Evolutionary conservation across 805 yeast species (phyloP).

Genomic region (Candida qinlingensis): DNA sequence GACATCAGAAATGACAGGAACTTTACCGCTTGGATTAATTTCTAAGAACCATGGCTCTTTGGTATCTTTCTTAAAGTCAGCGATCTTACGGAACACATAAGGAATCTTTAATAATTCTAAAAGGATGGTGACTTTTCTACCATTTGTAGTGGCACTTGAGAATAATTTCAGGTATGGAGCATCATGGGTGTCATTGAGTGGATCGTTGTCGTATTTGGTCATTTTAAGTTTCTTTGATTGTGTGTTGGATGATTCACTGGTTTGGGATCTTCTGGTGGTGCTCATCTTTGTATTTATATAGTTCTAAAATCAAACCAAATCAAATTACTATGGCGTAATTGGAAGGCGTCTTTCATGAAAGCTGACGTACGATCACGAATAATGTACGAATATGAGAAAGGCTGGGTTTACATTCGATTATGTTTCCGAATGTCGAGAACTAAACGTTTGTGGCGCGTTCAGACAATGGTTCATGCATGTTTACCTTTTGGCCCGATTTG

Average conservation of each 20-base stretch:
- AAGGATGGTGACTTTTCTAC: conserved; percentile 32
- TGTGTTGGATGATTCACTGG: neutral
- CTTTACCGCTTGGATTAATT: conserved; percentile 55
- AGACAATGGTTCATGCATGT: neutral
- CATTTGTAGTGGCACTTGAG: conserved; percentile 35
- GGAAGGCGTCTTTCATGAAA: neutral
- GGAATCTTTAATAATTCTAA: conserved; percentile 30
- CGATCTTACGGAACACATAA: conserved; percentile 33
- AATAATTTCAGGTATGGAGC: conserved; percentile 40
- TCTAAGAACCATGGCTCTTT: conserved; percentile 49
- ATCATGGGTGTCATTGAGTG: conserved; percentile 7
- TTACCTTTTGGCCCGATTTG: neutral
- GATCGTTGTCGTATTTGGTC: neutral
- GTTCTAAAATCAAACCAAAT: neutral
- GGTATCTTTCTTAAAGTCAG: conserved; percentile 39
- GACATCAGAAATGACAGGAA: conserved; percentile 45
- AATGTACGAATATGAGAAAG: too few relatives aligned
- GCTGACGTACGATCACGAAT: too few relatives aligned
- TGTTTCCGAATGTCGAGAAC: neutral
- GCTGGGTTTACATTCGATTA: too few relatives aligned
- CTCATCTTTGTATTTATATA: too few relatives aligned
- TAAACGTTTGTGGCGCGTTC: neutral
- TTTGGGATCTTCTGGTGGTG: neutral
- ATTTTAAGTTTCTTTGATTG: neutral
- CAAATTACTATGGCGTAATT: neutral